Conservation (phyloP, 495 filamentous ascomycete species). For the Aspergillus ostianus region DNA sequence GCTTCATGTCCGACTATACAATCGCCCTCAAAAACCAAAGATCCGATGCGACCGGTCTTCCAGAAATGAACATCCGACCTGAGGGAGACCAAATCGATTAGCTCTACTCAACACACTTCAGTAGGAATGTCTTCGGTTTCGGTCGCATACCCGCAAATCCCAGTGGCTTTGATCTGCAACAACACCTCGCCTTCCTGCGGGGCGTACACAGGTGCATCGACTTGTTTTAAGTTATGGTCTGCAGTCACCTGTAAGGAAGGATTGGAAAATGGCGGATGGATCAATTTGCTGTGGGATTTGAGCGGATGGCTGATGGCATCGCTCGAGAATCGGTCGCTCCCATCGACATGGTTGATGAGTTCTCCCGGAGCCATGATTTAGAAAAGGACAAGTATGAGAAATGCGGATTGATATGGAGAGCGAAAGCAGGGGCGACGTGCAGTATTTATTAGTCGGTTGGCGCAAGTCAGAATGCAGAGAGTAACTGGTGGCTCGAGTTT, state of each 20-base stretch:
- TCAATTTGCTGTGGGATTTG: background rate
- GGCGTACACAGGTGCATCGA: constrained; percentile 50
- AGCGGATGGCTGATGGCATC: background rate
- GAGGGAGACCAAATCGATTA: too few species aligned
- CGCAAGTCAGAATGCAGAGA: too few species aligned
- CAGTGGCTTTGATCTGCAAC: constrained; percentile 53
- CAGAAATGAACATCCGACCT: constrained; percentile 66
- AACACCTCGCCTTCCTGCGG: constrained; percentile 47
- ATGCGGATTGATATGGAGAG: too few species aligned
- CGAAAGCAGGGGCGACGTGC: too few species aligned
- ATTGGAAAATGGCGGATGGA: constrained; percentile 34
- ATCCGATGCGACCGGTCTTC: constrained; percentile 74
- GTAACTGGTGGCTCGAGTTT: too few species aligned
- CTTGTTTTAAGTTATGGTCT: constrained; percentile 50
- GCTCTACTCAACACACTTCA: too few species aligned
- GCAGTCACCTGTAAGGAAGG: constrained; percentile 57
- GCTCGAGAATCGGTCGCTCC: background rate
- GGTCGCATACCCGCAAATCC: constrained; percentile 37
- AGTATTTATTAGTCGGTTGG: too few species aligned
- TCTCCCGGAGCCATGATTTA: background rate
- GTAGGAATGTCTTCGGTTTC: background rate
- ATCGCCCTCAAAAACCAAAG: constrained; percentile 65
- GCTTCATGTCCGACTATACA: constrained; percentile 79
- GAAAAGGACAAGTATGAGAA: background rate
- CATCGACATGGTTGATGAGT: background rate